Evolutionary conservation across 345 rosid genomes (phyloP).

Genomic region (Gynandropsis gynandra): DNA sequence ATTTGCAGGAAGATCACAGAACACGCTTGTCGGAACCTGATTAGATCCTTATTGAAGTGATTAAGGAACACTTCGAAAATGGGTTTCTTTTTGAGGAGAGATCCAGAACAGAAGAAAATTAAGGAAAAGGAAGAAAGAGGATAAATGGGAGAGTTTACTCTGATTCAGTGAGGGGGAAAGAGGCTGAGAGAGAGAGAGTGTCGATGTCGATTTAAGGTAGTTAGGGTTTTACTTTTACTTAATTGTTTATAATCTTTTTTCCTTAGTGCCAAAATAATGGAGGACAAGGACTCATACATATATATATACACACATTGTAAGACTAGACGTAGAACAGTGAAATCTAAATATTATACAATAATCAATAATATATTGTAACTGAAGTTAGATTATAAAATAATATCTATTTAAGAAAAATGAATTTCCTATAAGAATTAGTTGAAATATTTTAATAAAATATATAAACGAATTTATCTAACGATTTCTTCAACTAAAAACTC

Average conservation of each 20-base stretch:
- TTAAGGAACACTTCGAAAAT: constrained; percentile 2
- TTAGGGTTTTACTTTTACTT: constrained; percentile 19
- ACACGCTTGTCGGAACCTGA: constrained; percentile 3
- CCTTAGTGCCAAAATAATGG: neutral
- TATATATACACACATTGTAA: neutral
- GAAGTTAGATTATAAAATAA: too few species aligned
- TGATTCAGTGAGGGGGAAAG: constrained; percentile 13
- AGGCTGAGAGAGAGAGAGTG: constrained; percentile 7
- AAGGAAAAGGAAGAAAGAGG: neutral
- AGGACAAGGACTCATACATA: neutral
- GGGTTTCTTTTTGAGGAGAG: constrained; percentile 20
- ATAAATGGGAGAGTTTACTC: constrained; percentile 16
- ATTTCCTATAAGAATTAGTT: too few species aligned
- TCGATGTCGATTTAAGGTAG: constrained; percentile 18
- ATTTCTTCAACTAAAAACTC: too few species aligned
- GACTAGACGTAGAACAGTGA: neutral
- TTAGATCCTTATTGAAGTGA: constrained; percentile 19
- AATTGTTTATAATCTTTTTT: neutral
- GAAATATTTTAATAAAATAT: too few species aligned
- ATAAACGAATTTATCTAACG: too few species aligned
- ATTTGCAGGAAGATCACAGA: constrained; percentile 15
- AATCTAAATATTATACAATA: neutral
- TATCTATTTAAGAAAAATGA: too few species aligned
- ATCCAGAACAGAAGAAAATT: constrained; percentile 12
- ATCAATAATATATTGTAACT: too few species aligned